Evolutionary conservation across 2,329 filamentous ascomycete genomes (phyloP), one percentile per base, ranked within the genome.

Genomic region (Diaporthe ilicicola): DNA sequence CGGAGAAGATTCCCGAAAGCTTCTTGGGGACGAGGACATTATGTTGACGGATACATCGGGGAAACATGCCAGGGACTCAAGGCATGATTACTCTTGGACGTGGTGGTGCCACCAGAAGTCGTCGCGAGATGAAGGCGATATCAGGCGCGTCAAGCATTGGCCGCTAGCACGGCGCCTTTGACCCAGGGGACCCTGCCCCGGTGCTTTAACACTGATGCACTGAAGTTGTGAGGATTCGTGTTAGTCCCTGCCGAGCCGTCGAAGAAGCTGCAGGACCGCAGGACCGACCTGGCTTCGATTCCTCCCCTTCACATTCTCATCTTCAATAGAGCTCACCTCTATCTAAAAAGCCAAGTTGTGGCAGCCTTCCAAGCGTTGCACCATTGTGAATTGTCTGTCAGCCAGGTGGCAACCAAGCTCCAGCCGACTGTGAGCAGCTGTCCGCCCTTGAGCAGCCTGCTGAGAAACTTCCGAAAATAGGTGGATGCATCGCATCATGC

Each of bases 1-100:
- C 15, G 81, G 82, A 42, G 82, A 82, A 15, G 80, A 81, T n/a
- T 76, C 74, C 66, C 79, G 76, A 68, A 80, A 82, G 65, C 73
- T 71, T 24, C 56, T 73, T 46, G 74, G 74, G 32, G 78, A 75
- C 13, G 80, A 80, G 32, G 78, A 77, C 77, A 80, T 79, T 55
- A 10, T 72, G 71, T 42, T 22, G 32, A 50, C 12, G 50, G 46
- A 66, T 22, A 42, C 34, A 27, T 50, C 22, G 32, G n/a, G 9
- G 37, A 27, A 1, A 29, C 5, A 29, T 2, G 4, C 15, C 42
- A 10, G n/a, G 42, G 42, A 15, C 24, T 59, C 66, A 68, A 27
- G 29, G 53, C 44, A 46, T 59, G 32, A 10, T 32, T 19, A 44
- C 27, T 17, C 15, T 24, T 34, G n/a, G 19, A 3, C 37, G 27